phyloP scores from a whole-genome alignment of 1,139 yeast species.

The Suhomyces kunorum region DNA sequence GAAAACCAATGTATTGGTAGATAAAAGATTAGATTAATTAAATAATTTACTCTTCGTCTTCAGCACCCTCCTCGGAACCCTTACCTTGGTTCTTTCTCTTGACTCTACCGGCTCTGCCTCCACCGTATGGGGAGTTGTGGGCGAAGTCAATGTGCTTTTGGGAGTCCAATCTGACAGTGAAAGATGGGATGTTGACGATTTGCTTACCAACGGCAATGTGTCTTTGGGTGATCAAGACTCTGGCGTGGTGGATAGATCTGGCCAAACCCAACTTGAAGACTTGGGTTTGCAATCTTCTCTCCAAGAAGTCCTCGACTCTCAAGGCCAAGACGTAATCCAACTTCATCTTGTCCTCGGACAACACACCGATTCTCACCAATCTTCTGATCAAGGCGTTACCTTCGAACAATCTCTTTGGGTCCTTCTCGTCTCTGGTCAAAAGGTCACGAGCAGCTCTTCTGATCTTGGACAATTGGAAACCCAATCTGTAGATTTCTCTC shows the following conservation, averaged over 20 bases:
- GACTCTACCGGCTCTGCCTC: constrained; percentile 99
- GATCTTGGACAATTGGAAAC: constrained; percentile 98
- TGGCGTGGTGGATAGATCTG: constrained; percentile 99
- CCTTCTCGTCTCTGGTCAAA: constrained; percentile 99
- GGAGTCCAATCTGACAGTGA: constrained; percentile 99
- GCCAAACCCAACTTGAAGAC: constrained; percentile 99
- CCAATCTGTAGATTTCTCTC: constrained; percentile 99
- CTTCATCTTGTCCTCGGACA: constrained; percentile 99
- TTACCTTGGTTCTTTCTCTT: constrained; percentile 94
- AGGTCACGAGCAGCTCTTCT: constrained; percentile 99
- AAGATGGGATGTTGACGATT: constrained; percentile 97
- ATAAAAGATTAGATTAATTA: constrained; percentile 15
- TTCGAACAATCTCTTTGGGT: constrained; percentile 99
- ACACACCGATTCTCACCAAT: constrained; percentile 97
- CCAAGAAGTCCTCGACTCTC: constrained; percentile 98
- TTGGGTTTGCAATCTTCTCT: constrained; percentile 99
- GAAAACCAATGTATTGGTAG: constrained; percentile 16
- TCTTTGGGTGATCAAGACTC: constrained; percentile 98
- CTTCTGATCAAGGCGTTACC: constrained; percentile 99
- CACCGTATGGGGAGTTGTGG: constrained; percentile 99
- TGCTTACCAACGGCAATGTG: constrained; percentile 99
- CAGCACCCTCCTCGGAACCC: constrained; percentile 68
- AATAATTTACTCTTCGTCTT: constrained; percentile 58
- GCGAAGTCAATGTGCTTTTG: constrained; percentile 99
- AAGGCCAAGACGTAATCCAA: constrained; percentile 99